These are phyloP conservation scores for Porodaedalea pini DNA, from an alignment of 1,284 basidiomycete genomes.

Conservation along the genomic window DNA sequence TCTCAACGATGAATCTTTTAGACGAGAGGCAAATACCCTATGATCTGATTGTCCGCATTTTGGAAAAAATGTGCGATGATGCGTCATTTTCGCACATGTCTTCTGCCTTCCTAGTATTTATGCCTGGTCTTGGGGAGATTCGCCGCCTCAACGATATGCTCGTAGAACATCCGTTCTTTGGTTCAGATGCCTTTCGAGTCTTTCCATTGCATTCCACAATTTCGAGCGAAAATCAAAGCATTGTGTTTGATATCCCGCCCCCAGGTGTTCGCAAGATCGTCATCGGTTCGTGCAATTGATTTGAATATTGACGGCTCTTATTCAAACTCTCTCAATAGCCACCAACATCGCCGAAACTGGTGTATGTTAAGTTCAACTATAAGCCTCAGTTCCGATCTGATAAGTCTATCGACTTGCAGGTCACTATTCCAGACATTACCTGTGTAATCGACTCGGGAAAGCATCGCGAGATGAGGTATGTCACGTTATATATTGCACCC, in stretches of 20 bases:
- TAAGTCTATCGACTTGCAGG: not conserved
- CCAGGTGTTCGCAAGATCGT: conserved; percentile 86
- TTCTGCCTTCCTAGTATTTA: conserved; percentile 84
- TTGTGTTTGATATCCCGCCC: conserved; percentile 88
- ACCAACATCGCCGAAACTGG: conserved; percentile 90
- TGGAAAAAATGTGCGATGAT: conserved; percentile 84
- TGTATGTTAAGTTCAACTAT: conserved; percentile 29
- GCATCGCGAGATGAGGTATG: conserved; percentile 86
- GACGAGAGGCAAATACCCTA: conserved; percentile 91
- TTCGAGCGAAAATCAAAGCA: conserved; percentile 85
- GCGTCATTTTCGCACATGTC: conserved; percentile 58
- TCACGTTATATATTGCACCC: conserved; percentile 1
- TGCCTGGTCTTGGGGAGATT: conserved; percentile 93
- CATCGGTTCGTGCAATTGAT: conserved; percentile 53
- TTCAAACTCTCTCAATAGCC: conserved; percentile 37
- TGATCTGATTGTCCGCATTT: conserved; percentile 81
- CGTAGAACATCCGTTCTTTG: conserved; percentile 73
- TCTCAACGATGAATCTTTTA: conserved; percentile 79
- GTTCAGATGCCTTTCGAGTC: conserved; percentile 68
- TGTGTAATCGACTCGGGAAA: conserved; percentile 97
- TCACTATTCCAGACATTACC: conserved; percentile 97
- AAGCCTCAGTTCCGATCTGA: not conserved
- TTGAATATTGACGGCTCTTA: not conserved
- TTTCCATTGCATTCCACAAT: conserved; percentile 94
- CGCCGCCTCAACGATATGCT: conserved; percentile 84